phyloP scores from a whole-genome alignment of 345 rosid species.

The Pistacia atlantica region DNA sequence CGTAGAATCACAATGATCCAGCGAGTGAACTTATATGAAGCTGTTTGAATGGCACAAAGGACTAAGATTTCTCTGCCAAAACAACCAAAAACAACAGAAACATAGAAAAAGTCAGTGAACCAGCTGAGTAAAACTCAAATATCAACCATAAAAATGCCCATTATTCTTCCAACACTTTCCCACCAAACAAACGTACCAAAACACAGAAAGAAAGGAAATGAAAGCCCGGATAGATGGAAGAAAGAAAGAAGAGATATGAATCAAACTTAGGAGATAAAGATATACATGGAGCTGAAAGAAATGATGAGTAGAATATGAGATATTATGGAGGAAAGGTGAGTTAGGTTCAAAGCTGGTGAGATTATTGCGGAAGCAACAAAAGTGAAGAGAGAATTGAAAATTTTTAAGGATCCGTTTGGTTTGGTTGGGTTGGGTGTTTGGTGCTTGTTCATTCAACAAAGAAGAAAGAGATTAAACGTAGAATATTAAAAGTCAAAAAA shows the following conservation, averaged over 20 bases:
- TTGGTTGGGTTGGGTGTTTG: constrained; percentile 10
- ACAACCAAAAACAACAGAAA: constrained; percentile 6
- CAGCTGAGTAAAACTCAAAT: constrained; percentile 13
- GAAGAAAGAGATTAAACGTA: constrained; percentile 24
- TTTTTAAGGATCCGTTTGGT: constrained; percentile 28
- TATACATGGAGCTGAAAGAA: not conserved
- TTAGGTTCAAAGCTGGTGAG: constrained; percentile 52
- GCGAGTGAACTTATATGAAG: constrained; percentile 23
- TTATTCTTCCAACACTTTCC: constrained; percentile 17
- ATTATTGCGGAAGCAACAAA: constrained; percentile 21
- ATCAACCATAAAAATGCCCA: constrained; percentile 13
- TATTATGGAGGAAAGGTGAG: constrained; percentile 13
- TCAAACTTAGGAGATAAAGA: constrained; percentile 18
- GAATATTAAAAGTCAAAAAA: constrained; percentile 35
- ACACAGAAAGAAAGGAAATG: not conserved
- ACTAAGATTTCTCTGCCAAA: constrained; percentile 19
- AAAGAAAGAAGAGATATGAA: not conserved
- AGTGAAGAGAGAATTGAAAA: not conserved
- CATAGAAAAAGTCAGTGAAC: not conserved
- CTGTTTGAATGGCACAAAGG: constrained; percentile 13
- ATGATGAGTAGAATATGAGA: constrained; percentile 5
- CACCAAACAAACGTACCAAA: constrained; percentile 23
- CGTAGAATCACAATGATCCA: constrained; percentile 21
- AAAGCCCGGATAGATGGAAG: not conserved
- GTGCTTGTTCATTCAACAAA: constrained; percentile 41